phyloP scores from a whole-genome alignment of 108 stramenopile genomes.

The Pinguiococcus pyrenoidosus region DNA sequence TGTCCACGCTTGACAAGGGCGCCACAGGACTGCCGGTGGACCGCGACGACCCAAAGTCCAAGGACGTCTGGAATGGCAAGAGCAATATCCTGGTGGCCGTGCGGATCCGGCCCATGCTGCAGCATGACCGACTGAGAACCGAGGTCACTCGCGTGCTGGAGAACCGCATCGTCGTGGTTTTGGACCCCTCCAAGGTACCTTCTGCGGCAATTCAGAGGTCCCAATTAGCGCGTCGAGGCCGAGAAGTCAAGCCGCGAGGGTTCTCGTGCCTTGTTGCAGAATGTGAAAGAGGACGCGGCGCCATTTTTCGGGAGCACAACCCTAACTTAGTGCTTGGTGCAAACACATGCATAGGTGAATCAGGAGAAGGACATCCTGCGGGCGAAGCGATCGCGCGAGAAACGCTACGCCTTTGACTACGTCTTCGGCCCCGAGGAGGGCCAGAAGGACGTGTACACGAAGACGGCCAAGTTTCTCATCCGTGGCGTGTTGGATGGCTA shows the following conservation, averaged over 20 bases:
- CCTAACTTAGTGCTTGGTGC: no score
- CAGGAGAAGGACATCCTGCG: slow-evolving; percentile 31
- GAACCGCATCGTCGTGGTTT: slow-evolving; percentile 25
- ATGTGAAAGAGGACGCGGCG: no score
- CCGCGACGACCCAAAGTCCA: background rate
- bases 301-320: no score
- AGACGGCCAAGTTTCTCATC: slow-evolving; percentile 26
- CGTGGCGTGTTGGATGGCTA: slow-evolving; percentile 31
- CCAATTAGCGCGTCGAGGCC: slow-evolving; percentile 3
- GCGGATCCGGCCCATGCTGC: slow-evolving; percentile 36
- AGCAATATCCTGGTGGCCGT: slow-evolving; percentile 44
- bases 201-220: background rate
- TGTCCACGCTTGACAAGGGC: no score
- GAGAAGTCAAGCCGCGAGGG: no score
- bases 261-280: no score
- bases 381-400: slow-evolving; percentile 21
- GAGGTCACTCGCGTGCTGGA: slow-evolving; percentile 29
- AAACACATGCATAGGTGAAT: no score
- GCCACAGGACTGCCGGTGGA: no score
- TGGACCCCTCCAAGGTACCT: slow-evolving; percentile 38
- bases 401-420: slow-evolving; percentile 39
- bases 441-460: slow-evolving; percentile 17
- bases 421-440: slow-evolving; percentile 21
- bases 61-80: slow-evolving; percentile 27
- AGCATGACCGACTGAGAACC: slow-evolving; percentile 26